Percentiles rank a stretch among this genome's conserved stretches.
phyloP scores from a whole-genome alignment of 1,284 basidiomycete genomes.

The Cutaneotrichosporon arboriforme region DNA sequence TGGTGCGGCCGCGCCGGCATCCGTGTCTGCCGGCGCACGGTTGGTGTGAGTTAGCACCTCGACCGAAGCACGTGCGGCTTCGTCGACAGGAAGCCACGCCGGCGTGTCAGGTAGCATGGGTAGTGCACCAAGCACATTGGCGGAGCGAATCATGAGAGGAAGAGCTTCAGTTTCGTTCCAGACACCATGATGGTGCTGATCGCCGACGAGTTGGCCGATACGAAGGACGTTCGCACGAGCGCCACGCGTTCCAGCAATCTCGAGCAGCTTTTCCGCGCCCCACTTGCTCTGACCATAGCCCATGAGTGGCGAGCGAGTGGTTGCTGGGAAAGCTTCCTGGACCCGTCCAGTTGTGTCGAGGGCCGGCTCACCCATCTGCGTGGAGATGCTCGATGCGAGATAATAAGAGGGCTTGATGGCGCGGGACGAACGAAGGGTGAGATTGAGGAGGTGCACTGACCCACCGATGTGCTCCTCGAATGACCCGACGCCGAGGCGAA shows the following conservation, averaged over 20 bases:
- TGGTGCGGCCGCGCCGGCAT: background rate
- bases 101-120: constrained; percentile 52
- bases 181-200: constrained; percentile 51
- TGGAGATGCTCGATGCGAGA: constrained; percentile 58
- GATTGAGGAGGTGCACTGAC: constrained; percentile 55
- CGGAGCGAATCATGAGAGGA: constrained; percentile 48
- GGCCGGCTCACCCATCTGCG: constrained; percentile 24
- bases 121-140: constrained; percentile 50
- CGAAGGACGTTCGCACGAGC: constrained; percentile 27
- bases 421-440: constrained; percentile 42
- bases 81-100: constrained; percentile 59
- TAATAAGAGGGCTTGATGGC: constrained; percentile 47
- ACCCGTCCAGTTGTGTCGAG: too few relatives aligned
- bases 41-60: constrained; percentile 48
- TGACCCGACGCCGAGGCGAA: constrained; percentile 48
- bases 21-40: background rate
- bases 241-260: constrained; percentile 26
- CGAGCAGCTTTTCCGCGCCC: constrained; percentile 57
- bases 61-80: constrained; percentile 53
- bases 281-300: constrained; percentile 61
- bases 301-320: constrained; percentile 29
- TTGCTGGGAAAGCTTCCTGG: too few relatives aligned
- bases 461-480: constrained; percentile 55
- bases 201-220: constrained; percentile 37
- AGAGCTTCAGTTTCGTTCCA: constrained; percentile 60